Conservation (phyloP, 2,329 filamentous ascomycete species). For the Fusarium penzigii region DNA sequence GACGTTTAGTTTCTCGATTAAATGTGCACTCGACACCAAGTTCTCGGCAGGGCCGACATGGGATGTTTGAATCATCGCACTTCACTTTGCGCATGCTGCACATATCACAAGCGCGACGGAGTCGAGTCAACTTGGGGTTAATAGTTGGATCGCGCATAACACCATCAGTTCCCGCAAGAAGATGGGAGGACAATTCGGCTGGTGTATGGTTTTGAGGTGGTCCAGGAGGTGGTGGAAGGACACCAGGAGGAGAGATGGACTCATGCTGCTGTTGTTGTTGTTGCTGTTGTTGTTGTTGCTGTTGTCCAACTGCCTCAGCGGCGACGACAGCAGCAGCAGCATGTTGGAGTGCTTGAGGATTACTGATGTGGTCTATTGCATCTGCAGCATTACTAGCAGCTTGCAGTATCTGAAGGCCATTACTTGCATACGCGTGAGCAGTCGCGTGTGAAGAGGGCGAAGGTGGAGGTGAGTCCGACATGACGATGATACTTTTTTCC, state of each 20-base stretch:
- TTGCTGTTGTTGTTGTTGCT: constrained; percentile 8
- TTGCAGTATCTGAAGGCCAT: constrained; percentile 48
- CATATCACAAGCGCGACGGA: constrained; percentile 62
- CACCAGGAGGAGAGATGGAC: constrained; percentile 10
- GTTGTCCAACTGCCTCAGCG: constrained; percentile 31
- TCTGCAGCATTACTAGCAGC: constrained; percentile 47
- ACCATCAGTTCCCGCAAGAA: constrained; percentile 24
- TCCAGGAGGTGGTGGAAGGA: constrained; percentile 13
- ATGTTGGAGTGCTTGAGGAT: constrained; percentile 41
- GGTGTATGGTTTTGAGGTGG: constrained; percentile 4
- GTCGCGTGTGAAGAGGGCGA: constrained; percentile 30
- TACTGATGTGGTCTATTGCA: constrained; percentile 34
- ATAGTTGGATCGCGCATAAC: constrained; percentile 42
- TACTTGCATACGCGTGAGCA: constrained; percentile 47
- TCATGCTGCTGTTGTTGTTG: constrained; percentile 12
- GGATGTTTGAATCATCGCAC: constrained; percentile 58
- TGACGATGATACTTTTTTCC: constrained; percentile 2
- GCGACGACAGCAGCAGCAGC: constrained; percentile 35
- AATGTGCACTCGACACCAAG: constrained; percentile 61
- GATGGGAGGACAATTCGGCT: constrained; percentile 26
- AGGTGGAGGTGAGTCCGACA: constrained; percentile 32
- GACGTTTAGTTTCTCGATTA: constrained; percentile 57
- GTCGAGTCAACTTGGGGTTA: constrained; percentile 54
- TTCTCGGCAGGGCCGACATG: constrained; percentile 57
- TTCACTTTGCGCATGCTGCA: constrained; percentile 64